Percentiles rank a stretch among this genome's conserved stretches.
These are phyloP conservation scores for Phytophthora hybrid DNA, from an alignment of 352 stramenopile species.

Conservation along the genomic window DNA sequence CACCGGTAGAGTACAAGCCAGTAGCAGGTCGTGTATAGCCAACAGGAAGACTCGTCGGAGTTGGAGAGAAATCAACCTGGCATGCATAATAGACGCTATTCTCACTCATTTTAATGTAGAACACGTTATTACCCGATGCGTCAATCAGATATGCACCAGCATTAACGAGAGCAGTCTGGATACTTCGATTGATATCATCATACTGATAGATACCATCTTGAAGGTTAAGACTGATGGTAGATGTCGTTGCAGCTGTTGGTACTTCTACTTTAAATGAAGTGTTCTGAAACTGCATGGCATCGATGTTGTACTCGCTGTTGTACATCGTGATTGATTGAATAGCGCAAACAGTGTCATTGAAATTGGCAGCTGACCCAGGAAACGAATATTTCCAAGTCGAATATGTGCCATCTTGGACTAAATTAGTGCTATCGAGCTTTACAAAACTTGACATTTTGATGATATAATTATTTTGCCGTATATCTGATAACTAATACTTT, in stretches of 20 bases:
- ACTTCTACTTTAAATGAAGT: constrained; percentile 18
- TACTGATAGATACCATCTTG: constrained; percentile 20
- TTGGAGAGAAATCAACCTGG: constrained; percentile 10
- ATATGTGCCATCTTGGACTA: constrained; percentile 9
- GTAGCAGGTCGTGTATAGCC: constrained; percentile 8
- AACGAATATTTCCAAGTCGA: constrained; percentile 7
- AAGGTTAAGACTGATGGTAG: not conserved
- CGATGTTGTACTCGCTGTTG: constrained; percentile 18
- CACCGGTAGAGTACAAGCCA: constrained; percentile 6
- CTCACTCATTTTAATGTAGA: constrained; percentile 19
- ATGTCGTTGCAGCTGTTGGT: constrained; percentile 12
- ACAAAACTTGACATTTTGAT: not conserved
- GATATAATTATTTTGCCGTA: too few relatives aligned
- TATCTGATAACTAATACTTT: too few relatives aligned
- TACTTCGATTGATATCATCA: constrained; percentile 13
- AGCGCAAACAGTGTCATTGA: not conserved
- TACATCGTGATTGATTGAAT: constrained; percentile 19
- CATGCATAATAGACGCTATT: constrained; percentile 18
- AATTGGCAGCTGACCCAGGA: not conserved
- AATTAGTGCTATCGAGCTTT: constrained; percentile 20
- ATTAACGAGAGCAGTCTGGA: constrained; percentile 18
- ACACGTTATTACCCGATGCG: constrained; percentile 7
- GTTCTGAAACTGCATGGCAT: constrained; percentile 4
- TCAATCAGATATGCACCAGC: constrained; percentile 17
- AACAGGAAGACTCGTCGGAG: constrained; percentile 1